These are phyloP conservation scores for Eucalyptus marginata DNA, from an alignment of 345 rosid species.

Conservation along the genomic window DNA sequence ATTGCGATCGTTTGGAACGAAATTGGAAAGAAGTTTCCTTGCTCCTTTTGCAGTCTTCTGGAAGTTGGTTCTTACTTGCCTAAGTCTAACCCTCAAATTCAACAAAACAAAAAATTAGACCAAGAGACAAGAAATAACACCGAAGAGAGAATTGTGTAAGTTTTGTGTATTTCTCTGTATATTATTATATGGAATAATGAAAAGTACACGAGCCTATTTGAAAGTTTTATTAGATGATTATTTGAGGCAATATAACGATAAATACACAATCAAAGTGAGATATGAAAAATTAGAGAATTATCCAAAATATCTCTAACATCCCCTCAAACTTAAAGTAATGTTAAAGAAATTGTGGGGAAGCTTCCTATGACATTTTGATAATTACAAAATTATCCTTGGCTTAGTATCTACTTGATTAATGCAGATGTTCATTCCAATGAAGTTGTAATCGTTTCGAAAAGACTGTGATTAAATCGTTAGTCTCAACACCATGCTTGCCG, in stretches of 20 bases:
- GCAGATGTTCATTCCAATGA: too few species aligned
- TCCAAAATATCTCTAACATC: too few species aligned
- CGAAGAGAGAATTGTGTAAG: not conserved
- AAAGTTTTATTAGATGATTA: not conserved
- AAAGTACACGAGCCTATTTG: not conserved
- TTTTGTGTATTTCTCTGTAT: not conserved
- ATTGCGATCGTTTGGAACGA: not conserved
- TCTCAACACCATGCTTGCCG: too few species aligned
- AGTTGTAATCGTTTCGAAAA: too few species aligned
- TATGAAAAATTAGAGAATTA: not conserved
- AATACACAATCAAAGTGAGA: not conserved
- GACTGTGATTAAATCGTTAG: not conserved
- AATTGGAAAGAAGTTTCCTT: not conserved
- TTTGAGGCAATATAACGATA: accelerated
- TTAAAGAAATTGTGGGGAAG: not conserved
- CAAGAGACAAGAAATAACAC: not conserved
- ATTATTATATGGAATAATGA: not conserved
- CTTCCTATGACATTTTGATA: accelerated
- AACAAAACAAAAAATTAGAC: not conserved
- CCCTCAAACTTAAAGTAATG: accelerated
- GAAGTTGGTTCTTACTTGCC: not conserved
- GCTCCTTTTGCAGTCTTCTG: not conserved
- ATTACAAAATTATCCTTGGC: not conserved
- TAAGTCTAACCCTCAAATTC: not conserved
- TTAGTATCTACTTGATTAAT: too few species aligned